phyloP scores from a whole-genome alignment of 345 rosid species.

The Carallia pectinifolia region DNA sequence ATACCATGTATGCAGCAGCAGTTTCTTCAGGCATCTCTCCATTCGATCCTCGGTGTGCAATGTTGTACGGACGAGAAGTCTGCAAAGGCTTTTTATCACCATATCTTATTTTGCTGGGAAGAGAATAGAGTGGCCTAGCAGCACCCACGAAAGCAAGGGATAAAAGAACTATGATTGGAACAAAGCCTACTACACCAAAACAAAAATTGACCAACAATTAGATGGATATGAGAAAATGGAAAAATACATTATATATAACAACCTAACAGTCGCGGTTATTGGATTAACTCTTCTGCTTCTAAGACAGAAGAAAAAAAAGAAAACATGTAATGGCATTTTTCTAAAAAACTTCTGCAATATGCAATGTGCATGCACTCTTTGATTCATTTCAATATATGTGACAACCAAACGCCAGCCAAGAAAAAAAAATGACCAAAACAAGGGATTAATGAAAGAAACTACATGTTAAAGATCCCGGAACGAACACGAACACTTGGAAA shows the following conservation, averaged over 20 bases:
- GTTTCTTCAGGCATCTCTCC: constrained; percentile 97
- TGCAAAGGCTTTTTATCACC: constrained; percentile 57
- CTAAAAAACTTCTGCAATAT: too few relatives aligned
- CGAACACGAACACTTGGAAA: too few relatives aligned
- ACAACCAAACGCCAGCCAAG: too few relatives aligned
- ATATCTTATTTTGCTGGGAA: constrained; percentile 56
- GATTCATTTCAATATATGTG: too few relatives aligned
- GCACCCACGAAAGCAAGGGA: constrained; percentile 42
- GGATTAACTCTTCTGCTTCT: too few relatives aligned
- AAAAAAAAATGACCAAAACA: too few relatives aligned
- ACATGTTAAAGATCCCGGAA: too few relatives aligned
- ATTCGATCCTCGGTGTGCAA: constrained; percentile 94
- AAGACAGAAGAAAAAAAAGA: too few relatives aligned
- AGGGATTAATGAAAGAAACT: too few relatives aligned
- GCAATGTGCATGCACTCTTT: too few relatives aligned
- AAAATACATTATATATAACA: not conserved
- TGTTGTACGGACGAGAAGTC: constrained; percentile 77
- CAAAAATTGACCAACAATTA: not conserved
- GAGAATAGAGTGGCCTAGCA: constrained; percentile 76
- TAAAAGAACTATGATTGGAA: constrained; percentile 40
- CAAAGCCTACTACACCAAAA: constrained; percentile 36
- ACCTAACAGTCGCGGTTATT: too few relatives aligned
- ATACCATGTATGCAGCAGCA: constrained; percentile 79
- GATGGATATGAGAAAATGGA: not conserved
- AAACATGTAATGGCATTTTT: too few relatives aligned